Evolutionary conservation across 306 rosid species (phyloP).

Genomic region (Sechiopsis laciniata): DNA sequence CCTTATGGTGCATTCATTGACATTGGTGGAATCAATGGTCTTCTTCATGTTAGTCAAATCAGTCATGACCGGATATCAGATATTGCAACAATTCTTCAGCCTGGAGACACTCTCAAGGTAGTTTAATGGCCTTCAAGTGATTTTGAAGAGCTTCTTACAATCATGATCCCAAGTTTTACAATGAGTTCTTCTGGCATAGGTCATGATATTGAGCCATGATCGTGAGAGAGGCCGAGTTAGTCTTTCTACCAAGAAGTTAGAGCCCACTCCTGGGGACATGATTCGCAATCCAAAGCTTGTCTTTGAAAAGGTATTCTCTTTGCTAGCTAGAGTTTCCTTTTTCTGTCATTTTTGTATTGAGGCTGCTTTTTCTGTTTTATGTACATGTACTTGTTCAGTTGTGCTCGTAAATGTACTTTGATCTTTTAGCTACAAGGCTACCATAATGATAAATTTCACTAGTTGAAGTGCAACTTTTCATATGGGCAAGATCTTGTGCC

Average conservation of each 20-base stretch:
- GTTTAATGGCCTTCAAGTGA: constrained; percentile 19
- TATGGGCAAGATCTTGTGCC: neutral
- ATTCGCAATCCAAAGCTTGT: constrained; percentile 93
- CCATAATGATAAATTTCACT: neutral
- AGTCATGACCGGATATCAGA: constrained; percentile 92
- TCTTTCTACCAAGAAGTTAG: constrained; percentile 93
- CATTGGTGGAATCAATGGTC: constrained; percentile 96
- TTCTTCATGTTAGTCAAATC: constrained; percentile 98
- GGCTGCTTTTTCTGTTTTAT: neutral
- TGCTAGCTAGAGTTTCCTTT: neutral
- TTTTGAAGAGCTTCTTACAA: neutral
- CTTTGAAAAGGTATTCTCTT: constrained; percentile 76
- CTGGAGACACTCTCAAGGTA: constrained; percentile 93
- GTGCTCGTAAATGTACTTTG: neutral
- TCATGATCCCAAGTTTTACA: neutral
- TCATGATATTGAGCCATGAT: constrained; percentile 95
- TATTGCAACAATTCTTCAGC: constrained; percentile 82
- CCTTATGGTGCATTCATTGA: constrained; percentile 96
- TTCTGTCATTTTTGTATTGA: neutral
- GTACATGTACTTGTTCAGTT: neutral
- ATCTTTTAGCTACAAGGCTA: neutral
- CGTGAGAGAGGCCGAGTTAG: constrained; percentile 94
- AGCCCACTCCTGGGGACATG: constrained; percentile 99
- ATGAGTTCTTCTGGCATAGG: constrained; percentile 34
- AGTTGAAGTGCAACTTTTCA: neutral